Conservation (phyloP, 106 monocot genomes). For the Dendrobium chrysotoxum region DNA sequence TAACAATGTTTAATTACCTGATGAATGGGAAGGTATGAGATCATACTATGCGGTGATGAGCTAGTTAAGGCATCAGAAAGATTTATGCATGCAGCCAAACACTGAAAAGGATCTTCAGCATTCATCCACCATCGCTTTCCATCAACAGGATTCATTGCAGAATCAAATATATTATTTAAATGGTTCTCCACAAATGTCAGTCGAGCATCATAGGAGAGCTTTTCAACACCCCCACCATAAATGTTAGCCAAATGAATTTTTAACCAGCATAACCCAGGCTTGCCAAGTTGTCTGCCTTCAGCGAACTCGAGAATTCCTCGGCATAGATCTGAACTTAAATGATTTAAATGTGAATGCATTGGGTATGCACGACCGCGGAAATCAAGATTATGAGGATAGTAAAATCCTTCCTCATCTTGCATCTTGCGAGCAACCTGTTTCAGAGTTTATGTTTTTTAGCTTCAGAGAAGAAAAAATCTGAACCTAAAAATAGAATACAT, state of each 20-base stretch:
- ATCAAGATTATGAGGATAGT: conserved; percentile 90
- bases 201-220: conserved; percentile 58
- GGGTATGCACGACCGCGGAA: conserved; percentile 90
- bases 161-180: conserved; percentile 74
- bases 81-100: conserved; percentile 81
- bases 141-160: conserved; percentile 71
- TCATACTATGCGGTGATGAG: conserved; percentile 32
- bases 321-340: conserved; percentile 89
- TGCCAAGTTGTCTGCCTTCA: conserved; percentile 70
- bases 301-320: conserved; percentile 77
- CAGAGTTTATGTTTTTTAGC: background rate
- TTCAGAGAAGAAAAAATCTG: conserved; percentile 3
- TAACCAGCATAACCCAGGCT: conserved; percentile 68
- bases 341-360: conserved; percentile 86
- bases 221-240: conserved; percentile 75
- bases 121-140: conserved; percentile 76
- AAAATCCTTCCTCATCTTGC: conserved; percentile 75
- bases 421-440: conserved; percentile 79
- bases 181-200: conserved; percentile 71
- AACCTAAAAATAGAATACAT: background rate
- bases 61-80: conserved; percentile 66
- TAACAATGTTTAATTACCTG: conserved; percentile 33
- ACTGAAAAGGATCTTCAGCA: conserved; percentile 92
- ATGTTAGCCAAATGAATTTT: conserved; percentile 88
- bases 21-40: conserved; percentile 80